Evolutionary conservation across 2,329 filamentous ascomycete species (phyloP).

Genomic region (Hypomyces rosellus): DNA sequence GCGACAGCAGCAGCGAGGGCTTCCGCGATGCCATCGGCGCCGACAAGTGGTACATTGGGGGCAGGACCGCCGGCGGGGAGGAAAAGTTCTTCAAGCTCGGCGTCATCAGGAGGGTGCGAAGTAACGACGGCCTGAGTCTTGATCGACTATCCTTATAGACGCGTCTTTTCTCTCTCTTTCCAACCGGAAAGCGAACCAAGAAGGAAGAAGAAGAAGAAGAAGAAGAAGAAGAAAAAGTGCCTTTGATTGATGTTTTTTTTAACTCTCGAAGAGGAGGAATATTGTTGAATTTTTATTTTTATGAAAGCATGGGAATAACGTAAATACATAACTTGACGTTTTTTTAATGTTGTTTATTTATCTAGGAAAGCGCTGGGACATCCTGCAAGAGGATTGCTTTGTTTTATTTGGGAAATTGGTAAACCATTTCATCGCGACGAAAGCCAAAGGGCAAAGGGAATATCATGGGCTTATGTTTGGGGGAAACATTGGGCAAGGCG

Average conservation of each 20-base stretch:
- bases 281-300: slow-evolving; percentile 2
- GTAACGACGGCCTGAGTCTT: slow-evolving; percentile 67
- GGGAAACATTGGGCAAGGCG: slow-evolving; percentile 5
- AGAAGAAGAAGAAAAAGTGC: no score
- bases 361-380: not conserved
- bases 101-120: slow-evolving; percentile 65
- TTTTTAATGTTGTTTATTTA: not conserved
- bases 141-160: slow-evolving; percentile 67
- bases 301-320: slow-evolving; percentile 2
- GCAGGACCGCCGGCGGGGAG: slow-evolving; percentile 68
- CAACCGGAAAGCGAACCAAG: not conserved
- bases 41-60: slow-evolving; percentile 79
- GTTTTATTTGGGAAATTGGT: slow-evolving; percentile 4
- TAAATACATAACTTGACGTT: slow-evolving; percentile 6
- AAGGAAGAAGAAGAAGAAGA: slow-evolving; percentile 2
- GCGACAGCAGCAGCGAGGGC: slow-evolving; percentile 69
- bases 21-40: slow-evolving; percentile 65
- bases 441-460: not conserved
- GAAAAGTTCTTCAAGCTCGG: slow-evolving; percentile 77
- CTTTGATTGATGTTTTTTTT: not conserved
- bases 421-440: not conserved
- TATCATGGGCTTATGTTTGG: not conserved
- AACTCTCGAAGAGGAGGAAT: not conserved
- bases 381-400: not conserved
- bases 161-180: not conserved